Conservation (phyloP, 1,284 basidiomycete genomes). For the Wolfiporia cocos region DNA sequence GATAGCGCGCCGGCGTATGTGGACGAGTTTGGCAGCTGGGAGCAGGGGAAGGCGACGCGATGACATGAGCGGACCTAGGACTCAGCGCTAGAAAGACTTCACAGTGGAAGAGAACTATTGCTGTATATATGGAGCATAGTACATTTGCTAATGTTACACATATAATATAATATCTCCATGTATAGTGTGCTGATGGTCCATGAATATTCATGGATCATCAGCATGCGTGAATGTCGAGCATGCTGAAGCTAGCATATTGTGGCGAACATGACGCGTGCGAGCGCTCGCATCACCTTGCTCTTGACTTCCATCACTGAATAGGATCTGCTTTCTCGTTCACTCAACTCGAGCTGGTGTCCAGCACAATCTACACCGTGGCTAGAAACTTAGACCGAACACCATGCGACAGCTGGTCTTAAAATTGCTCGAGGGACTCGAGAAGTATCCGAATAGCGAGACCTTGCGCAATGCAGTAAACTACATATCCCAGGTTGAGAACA, state of each 20-base stretch:
- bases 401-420: slow-evolving; percentile 7
- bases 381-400: no score
- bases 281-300: no score
- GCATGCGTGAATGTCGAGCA: no score
- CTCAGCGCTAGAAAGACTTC: neutral
- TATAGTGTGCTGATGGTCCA: no score
- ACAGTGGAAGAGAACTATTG: neutral
- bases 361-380: no score
- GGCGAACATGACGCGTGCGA: no score
- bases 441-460: slow-evolving; percentile 3
- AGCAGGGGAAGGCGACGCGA: slow-evolving; percentile 5
- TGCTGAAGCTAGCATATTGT: no score
- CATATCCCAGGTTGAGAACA: slow-evolving; percentile 2
- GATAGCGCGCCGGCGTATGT: slow-evolving; percentile 14
- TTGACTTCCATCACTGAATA: no score
- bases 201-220: no score
- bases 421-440: slow-evolving; percentile 4
- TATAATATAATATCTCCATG: no score
- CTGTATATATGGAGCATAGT: neutral
- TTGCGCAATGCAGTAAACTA: slow-evolving; percentile 5
- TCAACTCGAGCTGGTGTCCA: no score
- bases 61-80: neutral
- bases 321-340: no score
- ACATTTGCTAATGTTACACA: neutral
- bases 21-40: slow-evolving; percentile 24